Evolutionary conservation across 768 basidiomycete genomes (phyloP).

Genomic region (Agaricus bisporus): DNA sequence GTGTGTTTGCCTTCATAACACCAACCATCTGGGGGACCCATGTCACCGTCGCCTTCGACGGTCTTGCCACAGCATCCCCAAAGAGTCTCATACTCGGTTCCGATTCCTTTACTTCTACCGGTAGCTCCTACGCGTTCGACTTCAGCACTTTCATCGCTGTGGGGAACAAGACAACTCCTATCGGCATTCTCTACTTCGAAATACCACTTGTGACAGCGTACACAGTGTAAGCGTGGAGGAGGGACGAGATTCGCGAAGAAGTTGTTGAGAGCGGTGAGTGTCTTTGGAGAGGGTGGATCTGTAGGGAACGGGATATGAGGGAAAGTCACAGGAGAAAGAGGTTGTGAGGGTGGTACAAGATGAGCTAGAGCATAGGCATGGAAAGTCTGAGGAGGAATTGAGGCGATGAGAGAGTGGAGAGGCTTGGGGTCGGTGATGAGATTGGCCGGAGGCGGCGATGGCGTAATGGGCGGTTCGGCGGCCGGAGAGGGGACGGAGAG

Average conservation of each 20-base stretch:
- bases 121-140: constrained; percentile 50
- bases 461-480: constrained; percentile 29
- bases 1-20: constrained; percentile 83
- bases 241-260: constrained; percentile 63
- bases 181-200: constrained; percentile 74
- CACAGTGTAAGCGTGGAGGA: constrained; percentile 67
- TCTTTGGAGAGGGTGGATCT: constrained; percentile 21
- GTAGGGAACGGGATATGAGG: constrained; percentile 29
- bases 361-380: constrained; percentile 55
- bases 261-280: constrained; percentile 37
- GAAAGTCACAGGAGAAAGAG: constrained; percentile 20
- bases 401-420: constrained; percentile 45
- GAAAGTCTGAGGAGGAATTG: constrained; percentile 62
- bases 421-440: constrained; percentile 30
- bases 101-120: constrained; percentile 17
- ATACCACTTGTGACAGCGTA: constrained; percentile 66
- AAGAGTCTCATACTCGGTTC: constrained; percentile 43
- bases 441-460: constrained; percentile 27
- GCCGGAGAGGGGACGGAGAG: constrained; percentile 13
- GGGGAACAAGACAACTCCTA: constrained; percentile 59
- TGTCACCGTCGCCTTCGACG: constrained; percentile 71
- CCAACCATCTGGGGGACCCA: constrained; percentile 83
- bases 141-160: constrained; percentile 77
- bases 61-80: constrained; percentile 73
- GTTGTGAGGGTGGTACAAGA: constrained; percentile 32